Percentiles rank a stretch among this genome's conserved stretches.
These are phyloP conservation scores for Diaporthe helianthi DNA, from an alignment of 2,329 filamentous ascomycete species.

Conservation along the genomic window DNA sequence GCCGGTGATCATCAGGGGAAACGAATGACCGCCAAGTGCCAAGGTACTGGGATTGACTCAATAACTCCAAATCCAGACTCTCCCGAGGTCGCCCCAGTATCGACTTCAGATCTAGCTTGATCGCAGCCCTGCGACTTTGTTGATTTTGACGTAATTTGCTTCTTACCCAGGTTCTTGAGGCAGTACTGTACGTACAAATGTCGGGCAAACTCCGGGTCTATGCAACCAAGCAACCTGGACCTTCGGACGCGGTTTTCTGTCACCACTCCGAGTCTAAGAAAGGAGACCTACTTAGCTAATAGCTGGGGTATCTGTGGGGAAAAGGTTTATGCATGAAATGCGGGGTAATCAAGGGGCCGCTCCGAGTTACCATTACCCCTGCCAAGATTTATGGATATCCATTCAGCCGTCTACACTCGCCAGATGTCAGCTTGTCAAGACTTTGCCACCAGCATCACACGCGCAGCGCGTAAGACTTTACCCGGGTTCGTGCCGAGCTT, in stretches of 20 bases:
- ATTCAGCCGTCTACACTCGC: background rate
- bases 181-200: too few species aligned
- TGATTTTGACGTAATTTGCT: background rate
- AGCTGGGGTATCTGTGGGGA: constrained; percentile 16
- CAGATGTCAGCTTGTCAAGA: too few species aligned
- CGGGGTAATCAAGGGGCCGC: background rate
- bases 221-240: too few species aligned
- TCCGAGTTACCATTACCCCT: background rate
- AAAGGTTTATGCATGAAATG: background rate
- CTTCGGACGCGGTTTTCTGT: background rate
- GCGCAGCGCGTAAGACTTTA: background rate
- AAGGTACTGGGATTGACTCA: background rate
- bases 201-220: background rate
- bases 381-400: background rate
- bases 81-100: background rate
- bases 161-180: background rate
- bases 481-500: background rate
- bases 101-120: constrained; percentile 1
- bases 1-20: constrained; percentile 3
- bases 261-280: too few species aligned
- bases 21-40: constrained; percentile 14
- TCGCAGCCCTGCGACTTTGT: background rate
- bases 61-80: background rate
- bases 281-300: background rate
- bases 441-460: background rate